A percentile compares a stretch with the other conserved stretches of the same genome.
These are phyloP conservation scores for Emergomyces pasteurianus DNA, from an alignment of 2,329 filamentous ascomycete genomes.

Conservation along the genomic window DNA sequence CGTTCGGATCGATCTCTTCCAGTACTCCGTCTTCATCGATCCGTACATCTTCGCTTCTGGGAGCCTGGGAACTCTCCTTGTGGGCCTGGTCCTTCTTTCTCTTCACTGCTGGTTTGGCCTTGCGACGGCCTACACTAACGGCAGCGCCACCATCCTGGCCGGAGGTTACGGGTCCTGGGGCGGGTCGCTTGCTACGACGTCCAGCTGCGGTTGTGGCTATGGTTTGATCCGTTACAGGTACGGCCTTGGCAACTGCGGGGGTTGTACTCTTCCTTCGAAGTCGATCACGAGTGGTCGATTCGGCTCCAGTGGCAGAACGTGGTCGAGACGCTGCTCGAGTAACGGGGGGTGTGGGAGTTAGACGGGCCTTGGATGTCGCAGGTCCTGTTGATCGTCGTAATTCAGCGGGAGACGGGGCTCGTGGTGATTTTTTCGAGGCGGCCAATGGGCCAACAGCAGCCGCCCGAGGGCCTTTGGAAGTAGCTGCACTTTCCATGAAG, in stretches of 20 bases:
- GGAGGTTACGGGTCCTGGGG: conserved; percentile 47
- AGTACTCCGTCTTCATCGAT: conserved; percentile 38
- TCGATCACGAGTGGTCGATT: conserved; percentile 15
- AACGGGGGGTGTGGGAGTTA: conserved; percentile 13
- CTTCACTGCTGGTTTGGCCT: conserved; percentile 39
- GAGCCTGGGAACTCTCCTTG: conserved; percentile 13
- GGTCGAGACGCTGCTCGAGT: conserved; percentile 17
- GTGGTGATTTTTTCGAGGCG: conserved; percentile 5
- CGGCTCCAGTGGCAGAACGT: conserved; percentile 8
- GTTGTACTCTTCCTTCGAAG: conserved; percentile 32
- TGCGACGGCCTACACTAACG: conserved; percentile 49
- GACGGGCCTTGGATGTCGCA: conserved; percentile 12
- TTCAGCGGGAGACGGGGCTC: conserved; percentile 6
- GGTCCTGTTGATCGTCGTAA: conserved; percentile 6
- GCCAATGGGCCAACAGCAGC: conserved; percentile 6
- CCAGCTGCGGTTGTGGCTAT: conserved; percentile 15
- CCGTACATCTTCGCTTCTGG: conserved; percentile 27
- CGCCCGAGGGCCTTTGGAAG: background rate
- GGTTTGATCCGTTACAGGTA: conserved; percentile 27
- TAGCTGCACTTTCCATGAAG: conserved; percentile 11
- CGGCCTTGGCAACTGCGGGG: conserved; percentile 25
- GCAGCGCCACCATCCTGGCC: conserved; percentile 49
- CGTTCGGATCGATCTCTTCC: conserved; percentile 47
- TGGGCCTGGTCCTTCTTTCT: conserved; percentile 28
- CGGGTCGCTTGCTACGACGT: conserved; percentile 46